Conservation (phyloP, 306 rosid genomes). For the Vicia villosa region DNA sequence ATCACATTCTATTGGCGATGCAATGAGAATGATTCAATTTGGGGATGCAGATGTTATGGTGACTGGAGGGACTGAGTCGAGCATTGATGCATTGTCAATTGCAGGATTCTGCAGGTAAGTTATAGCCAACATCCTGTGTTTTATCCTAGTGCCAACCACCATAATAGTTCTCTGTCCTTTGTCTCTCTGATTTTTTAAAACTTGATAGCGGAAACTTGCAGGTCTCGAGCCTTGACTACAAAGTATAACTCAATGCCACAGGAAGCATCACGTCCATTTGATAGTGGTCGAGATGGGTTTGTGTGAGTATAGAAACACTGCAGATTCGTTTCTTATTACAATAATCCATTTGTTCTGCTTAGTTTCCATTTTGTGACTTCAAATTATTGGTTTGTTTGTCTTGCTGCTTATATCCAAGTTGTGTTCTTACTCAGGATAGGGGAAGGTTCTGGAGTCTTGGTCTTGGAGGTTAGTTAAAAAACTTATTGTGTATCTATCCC, state of each 20-base stretch:
- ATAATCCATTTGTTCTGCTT: conserved; percentile 20
- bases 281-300: conserved; percentile 89
- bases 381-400: conserved; percentile 18
- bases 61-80: conserved; percentile 96
- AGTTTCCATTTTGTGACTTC: conserved; percentile 8
- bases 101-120: conserved; percentile 87
- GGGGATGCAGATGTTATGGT: conserved; percentile 98
- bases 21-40: conserved; percentile 93
- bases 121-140: conserved; percentile 4
- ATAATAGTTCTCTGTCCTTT: background rate
- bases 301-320: conserved; percentile 60
- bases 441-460: conserved; percentile 89
- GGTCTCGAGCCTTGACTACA: conserved; percentile 80
- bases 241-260: conserved; percentile 79
- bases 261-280: conserved; percentile 91
- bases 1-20: conserved; percentile 94
- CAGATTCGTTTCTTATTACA: conserved; percentile 23
- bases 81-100: conserved; percentile 93
- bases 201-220: conserved; percentile 39
- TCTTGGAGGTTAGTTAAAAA: conserved; percentile 75
- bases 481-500: background rate
- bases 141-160: conserved; percentile 17
- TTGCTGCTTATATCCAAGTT: conserved; percentile 39
- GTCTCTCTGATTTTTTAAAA: conserved; percentile 6
- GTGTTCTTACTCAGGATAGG: conserved; percentile 68